Evolutionary conservation across 352 stramenopile genomes (phyloP), one percentile per base, ranked within the genome.

Genomic region (Pythium folliculosum): DNA sequence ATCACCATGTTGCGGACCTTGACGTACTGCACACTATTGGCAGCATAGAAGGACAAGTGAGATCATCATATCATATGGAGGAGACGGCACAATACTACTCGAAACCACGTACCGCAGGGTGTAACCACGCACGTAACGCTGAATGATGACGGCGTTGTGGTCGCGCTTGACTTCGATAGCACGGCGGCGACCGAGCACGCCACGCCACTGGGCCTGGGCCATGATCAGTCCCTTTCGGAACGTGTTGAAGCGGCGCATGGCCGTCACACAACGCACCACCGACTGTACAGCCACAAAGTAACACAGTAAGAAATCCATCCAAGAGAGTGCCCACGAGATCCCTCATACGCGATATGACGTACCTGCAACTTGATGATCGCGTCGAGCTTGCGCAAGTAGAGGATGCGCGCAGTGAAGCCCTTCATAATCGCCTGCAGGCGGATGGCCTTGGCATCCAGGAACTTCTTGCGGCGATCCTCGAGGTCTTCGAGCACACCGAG

Each of bases 201-300:
- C 87, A 69, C 87, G 76, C 79, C 86, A 91, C 22, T 69, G 87
- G 14, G 87, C 87, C 64, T 95, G 87, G 5, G 74, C 63, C 55
- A 76, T 70, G 19, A 84, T 77, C 38, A 94, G 67, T 19, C 85
- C 87, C 16, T 81, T 83, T 25, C 86, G 58, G 67, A 95, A 92
- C n/a, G 81, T 89, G 73, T 89, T 89, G 84, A 92, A 95, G 62
- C 85, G 80, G 40, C 82, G 81, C 87, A 95, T 95, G 9, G 84
- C 80, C 40, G 88, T 89, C 3, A 95, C 85, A 48, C 87, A 95
- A 35, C 86, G 82, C 67, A 91, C 80, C 17, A 94, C 84, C 43
- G 87, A 93, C 75, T 84, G 73, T 1, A 69, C 19, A 30, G 44
- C 32, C 40, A n/a, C 40, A 47, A 3, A n/a, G 40, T n/a, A n/a